Evolutionary conservation across 306 rosid genomes (phyloP), one percentile per base, ranked within the genome.

Genomic region (Rosa chinensis): DNA sequence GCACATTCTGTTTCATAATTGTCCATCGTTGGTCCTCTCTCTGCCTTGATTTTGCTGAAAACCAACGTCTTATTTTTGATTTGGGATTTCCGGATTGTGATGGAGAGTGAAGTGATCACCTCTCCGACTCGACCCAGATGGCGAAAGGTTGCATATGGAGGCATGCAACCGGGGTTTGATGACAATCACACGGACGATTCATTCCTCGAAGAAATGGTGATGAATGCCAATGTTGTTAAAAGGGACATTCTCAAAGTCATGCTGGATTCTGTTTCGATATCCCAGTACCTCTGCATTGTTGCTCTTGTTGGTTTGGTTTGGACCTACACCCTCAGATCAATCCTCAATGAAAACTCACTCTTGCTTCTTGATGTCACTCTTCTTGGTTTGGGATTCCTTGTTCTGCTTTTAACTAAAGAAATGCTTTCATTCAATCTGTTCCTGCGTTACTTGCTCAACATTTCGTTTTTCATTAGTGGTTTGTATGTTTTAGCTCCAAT

Each of bases 101-200:
- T 91, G 98, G 90, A 87, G 50, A 74, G 40, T 32, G 87, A 77
- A 14, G 40, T 63, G n/a, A 28, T 6, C 21, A 84, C 83, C 18
- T 80, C 87, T 23, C 78, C 81, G 2, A 82, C 85, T 58, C 85
- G 23, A 40, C 76, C 89, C 67, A 90, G 70, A 82, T 94, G 98
- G 97, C 84, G 90, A 87, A 94, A 94, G 84, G 97, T 94, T 62
- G 98, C 97, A 13, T 94, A 92, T 61, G 97, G 98, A 42, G 98
- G 98, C 55, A 94, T 91, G 99, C 99, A 94, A 74, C 87, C 89
- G 47, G 99, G 99, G 69, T 94, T 86, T 79, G 89, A 88, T 75
- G 99, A 94, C 77, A 94, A 92, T 76, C 87, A 94, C 81, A 94
- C 95, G 0, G 97, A 87, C 61, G 99, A 92, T 61, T 89, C 92